phyloP scores from a whole-genome alignment of 2,329 filamentous ascomycete species.

The Talaromyces islandicus region DNA sequence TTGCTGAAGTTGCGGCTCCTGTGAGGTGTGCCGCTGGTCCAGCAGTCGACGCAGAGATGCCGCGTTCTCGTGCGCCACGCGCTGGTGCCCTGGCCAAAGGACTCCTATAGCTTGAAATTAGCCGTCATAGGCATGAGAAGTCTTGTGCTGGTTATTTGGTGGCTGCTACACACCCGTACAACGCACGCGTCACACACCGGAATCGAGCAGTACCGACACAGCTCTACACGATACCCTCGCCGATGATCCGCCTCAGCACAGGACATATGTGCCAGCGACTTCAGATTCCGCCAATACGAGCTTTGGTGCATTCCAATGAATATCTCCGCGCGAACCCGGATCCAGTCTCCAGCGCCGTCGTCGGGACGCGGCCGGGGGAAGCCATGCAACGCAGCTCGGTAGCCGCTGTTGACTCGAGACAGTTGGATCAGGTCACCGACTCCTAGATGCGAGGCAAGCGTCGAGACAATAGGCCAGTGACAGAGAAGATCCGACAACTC shows the following conservation, averaged over 20 bases:
- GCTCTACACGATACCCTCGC: slow-evolving; percentile 15
- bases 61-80: slow-evolving; percentile 24
- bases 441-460: slow-evolving; percentile 17
- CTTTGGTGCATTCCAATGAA: slow-evolving; percentile 23
- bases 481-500: slow-evolving; percentile 18
- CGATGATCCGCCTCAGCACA: slow-evolving; percentile 21
- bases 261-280: slow-evolving; percentile 16
- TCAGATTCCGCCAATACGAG: slow-evolving; percentile 23
- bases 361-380: slow-evolving; percentile 13
- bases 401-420: slow-evolving; percentile 17
- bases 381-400: slow-evolving; percentile 22
- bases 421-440: slow-evolving; percentile 23
- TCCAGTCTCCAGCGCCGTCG: background rate
- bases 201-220: slow-evolving; percentile 23
- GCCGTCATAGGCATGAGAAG: background rate
- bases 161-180: slow-evolving; percentile 14
- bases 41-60: slow-evolving; percentile 23
- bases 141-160: background rate
- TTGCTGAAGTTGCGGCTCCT: slow-evolving; percentile 16
- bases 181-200: slow-evolving; percentile 27
- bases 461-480: slow-evolving; percentile 22
- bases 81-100: slow-evolving; percentile 20
- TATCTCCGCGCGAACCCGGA: slow-evolving; percentile 15
- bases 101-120: slow-evolving; percentile 13
- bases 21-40: slow-evolving; percentile 20